These are phyloP conservation scores for Echites panduratus DNA, from an alignment of 257 asterid species.

Conservation along the genomic window DNA sequence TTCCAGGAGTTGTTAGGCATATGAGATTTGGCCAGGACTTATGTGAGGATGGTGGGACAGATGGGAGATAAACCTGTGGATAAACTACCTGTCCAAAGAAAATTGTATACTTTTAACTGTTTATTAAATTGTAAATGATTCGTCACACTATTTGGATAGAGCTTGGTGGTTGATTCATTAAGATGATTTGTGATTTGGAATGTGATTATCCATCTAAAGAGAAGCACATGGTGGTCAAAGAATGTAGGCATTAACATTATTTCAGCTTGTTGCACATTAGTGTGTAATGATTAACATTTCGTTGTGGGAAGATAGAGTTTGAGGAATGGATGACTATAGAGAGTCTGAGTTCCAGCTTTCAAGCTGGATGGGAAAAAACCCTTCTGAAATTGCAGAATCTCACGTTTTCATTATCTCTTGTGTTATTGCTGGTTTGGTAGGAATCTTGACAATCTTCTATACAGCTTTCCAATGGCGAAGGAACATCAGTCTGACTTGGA, in stretches of 20 bases:
- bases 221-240: background rate
- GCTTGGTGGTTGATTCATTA: background rate
- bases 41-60: background rate
- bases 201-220: background rate
- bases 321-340: constrained; percentile 70
- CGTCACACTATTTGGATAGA: background rate
- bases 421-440: constrained; percentile 65
- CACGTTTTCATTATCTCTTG: constrained; percentile 64
- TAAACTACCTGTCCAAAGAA: background rate
- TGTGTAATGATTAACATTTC: background rate
- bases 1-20: background rate
- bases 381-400: constrained; percentile 77
- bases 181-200: background rate
- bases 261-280: background rate
- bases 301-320: constrained; percentile 13
- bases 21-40: background rate
- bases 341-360: constrained; percentile 57
- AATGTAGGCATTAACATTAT: background rate
- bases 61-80: background rate
- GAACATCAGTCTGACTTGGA: constrained; percentile 79
- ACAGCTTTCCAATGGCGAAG: constrained; percentile 97
- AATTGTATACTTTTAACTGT: background rate
- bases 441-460: constrained; percentile 68
- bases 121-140: background rate
- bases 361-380: constrained; percentile 62